Conservation (phyloP, 495 filamentous ascomycete genomes). For the Hypoxylon fuscum region DNA sequence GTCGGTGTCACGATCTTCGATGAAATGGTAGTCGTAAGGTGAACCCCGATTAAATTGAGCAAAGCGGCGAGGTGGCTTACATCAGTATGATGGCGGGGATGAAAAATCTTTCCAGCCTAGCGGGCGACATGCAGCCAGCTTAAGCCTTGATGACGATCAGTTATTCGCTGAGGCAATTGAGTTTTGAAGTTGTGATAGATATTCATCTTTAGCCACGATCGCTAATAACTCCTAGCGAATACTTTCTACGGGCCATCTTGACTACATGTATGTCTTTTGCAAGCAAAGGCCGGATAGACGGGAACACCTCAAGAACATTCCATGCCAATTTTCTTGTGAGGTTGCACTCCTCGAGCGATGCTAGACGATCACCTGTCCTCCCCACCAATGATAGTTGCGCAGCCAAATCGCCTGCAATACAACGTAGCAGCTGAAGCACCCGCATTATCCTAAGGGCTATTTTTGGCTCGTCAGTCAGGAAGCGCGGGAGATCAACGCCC, state of each 20-base stretch:
- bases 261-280: background rate
- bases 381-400: constrained; percentile 24
- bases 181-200: constrained; percentile 6
- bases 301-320: constrained; percentile 22
- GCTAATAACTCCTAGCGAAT: background rate
- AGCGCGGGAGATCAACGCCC: constrained; percentile 38
- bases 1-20: constrained; percentile 26
- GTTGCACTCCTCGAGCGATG: constrained; percentile 18
- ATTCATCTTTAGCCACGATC: background rate
- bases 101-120: constrained; percentile 16
- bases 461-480: constrained; percentile 37
- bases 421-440: constrained; percentile 37
- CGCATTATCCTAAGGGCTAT: constrained; percentile 22
- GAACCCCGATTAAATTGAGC: background rate
- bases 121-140: background rate
- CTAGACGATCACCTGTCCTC: constrained; percentile 18
- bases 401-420: constrained; percentile 33
- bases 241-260: background rate
- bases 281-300: constrained; percentile 22
- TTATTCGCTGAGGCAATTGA: constrained; percentile 2
- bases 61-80: constrained; percentile 5
- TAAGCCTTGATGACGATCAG: background rate
- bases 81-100: constrained; percentile 2
- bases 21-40: constrained; percentile 22
- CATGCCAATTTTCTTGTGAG: constrained; percentile 9